These are phyloP conservation scores for Nitzschia inconspicua DNA, from an alignment of 108 stramenopile genomes.

Conservation along the genomic window DNA sequence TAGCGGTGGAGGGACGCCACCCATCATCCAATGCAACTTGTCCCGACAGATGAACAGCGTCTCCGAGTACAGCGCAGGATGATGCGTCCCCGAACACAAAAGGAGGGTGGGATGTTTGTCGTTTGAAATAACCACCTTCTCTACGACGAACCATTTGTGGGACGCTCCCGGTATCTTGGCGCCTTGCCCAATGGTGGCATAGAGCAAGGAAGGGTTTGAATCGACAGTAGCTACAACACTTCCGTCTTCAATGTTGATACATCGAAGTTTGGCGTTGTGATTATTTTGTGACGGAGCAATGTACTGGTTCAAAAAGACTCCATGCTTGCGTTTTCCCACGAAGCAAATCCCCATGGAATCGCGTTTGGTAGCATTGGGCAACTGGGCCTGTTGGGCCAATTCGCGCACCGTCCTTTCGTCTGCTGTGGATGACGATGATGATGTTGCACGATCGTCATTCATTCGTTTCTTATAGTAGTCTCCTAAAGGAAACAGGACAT, in stretches of 20 bases:
- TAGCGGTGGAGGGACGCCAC: constrained; percentile 29
- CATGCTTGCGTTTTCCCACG: constrained; percentile 86
- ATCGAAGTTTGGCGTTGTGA: constrained; percentile 13
- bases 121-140: constrained; percentile 33
- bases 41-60: constrained; percentile 42
- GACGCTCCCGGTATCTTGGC: constrained; percentile 79
- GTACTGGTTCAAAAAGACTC: constrained; percentile 84
- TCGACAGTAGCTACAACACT: constrained; percentile 45
- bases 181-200: constrained; percentile 83
- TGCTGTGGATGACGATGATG: not conserved
- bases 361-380: constrained; percentile 81
- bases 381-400: constrained; percentile 59
- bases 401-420: constrained; percentile 60
- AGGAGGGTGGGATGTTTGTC: constrained; percentile 33
- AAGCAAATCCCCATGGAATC: constrained; percentile 97
- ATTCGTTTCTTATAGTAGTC: constrained; percentile 56
- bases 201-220: constrained; percentile 25
- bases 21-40: constrained; percentile 66
- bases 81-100: constrained; percentile 82
- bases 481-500: constrained; percentile 88
- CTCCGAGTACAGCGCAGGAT: constrained; percentile 76
- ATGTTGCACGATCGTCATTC: not conserved
- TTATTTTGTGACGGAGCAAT: constrained; percentile 9
- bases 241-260: constrained; percentile 77
- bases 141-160: constrained; percentile 78